Evolutionary conservation across 2,329 filamentous ascomycete species (phyloP), one percentile per base, ranked within the genome.

Genomic region (Mariannaea sp.): DNA sequence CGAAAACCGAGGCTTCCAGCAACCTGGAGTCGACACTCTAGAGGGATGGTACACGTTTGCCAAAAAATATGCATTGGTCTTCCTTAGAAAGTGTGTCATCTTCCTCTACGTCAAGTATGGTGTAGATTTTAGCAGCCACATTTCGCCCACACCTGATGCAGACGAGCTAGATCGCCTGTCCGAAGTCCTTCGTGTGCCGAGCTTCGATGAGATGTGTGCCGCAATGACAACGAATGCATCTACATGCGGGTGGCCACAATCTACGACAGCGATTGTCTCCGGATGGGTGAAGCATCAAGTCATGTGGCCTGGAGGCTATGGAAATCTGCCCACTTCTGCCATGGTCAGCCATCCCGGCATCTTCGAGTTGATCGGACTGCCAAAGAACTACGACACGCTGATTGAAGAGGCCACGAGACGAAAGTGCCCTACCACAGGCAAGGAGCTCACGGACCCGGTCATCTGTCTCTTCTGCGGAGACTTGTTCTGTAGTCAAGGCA

Each of bases 391-490:
- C 70, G 94, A 97, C 70, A 88, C 86, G 3, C 79, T 99, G 30
- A 96, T 96, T 53, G 93, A 97, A 67, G 92, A 96, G 73, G 90
- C 91, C 20, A 93, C 94, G 62, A 86, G 86, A 59, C 80, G 88
- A 46, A 86, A 83, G 43, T 99, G 94, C 67, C 92, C 92, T 0
- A 95, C 87, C 2, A 96, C 91, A 1, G 92, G 92, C 60, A 95
- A 94, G 70, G 93, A 97, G 63, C 77, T 99, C 44, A 88, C 87
- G 2, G 95, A 99, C 71, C 92, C 94, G 0, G 90, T 89, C 59
- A 84, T 99, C 30, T 99, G 94, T 68, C 81, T 99, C 32, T 91
- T 97, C 75, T 99, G 94, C 68, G 93, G 94, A 27, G 92, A 92
- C n/a, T 90, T 99, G 33, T 93, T 97, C 73, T 99, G 94, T 73